These are phyloP conservation scores for Hemileccinum rubropunctum DNA, from an alignment of 768 basidiomycete species.

Conservation along the genomic window DNA sequence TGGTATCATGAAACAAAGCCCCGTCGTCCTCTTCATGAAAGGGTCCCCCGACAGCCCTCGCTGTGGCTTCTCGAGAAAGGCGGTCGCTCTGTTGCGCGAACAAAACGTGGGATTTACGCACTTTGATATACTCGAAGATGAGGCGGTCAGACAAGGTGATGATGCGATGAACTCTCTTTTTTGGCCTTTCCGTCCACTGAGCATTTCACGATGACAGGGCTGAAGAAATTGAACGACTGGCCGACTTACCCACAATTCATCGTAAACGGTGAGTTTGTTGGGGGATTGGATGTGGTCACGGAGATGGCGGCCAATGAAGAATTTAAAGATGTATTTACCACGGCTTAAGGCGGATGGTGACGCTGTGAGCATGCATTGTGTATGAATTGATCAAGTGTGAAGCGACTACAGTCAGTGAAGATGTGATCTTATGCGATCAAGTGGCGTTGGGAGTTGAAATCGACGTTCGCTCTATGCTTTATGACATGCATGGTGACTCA, in stretches of 20 bases:
- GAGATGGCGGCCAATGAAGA: conserved; percentile 87
- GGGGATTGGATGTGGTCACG: conserved; percentile 90
- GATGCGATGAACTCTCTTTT: conserved; percentile 15
- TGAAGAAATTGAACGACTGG: conserved; percentile 83
- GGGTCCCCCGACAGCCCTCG: conserved; percentile 73
- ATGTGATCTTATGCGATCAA: background rate
- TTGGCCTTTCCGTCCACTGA: background rate
- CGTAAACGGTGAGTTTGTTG: conserved; percentile 87
- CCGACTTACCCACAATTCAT: conserved; percentile 88
- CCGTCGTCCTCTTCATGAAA: conserved; percentile 90
- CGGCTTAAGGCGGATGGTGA: background rate
- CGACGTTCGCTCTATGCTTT: background rate
- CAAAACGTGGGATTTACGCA: conserved; percentile 63
- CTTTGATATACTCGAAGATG: conserved; percentile 84
- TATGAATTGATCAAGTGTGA: conserved; percentile 1
- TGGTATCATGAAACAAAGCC: conserved; percentile 72
- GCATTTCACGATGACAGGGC: conserved; percentile 40
- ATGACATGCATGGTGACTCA: conserved; percentile 1
- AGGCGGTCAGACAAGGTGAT: conserved; percentile 78
- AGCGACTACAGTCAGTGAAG: background rate
- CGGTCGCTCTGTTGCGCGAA: conserved; percentile 63
- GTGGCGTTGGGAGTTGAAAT: background rate
- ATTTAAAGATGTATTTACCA: conserved; percentile 47
- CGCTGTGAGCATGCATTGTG: background rate
- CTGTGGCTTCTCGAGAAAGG: conserved; percentile 84